Base-by-base conservation (phyloP, 108 stramenopile species). In the Cyclostephanos invisitatus region DNA sequence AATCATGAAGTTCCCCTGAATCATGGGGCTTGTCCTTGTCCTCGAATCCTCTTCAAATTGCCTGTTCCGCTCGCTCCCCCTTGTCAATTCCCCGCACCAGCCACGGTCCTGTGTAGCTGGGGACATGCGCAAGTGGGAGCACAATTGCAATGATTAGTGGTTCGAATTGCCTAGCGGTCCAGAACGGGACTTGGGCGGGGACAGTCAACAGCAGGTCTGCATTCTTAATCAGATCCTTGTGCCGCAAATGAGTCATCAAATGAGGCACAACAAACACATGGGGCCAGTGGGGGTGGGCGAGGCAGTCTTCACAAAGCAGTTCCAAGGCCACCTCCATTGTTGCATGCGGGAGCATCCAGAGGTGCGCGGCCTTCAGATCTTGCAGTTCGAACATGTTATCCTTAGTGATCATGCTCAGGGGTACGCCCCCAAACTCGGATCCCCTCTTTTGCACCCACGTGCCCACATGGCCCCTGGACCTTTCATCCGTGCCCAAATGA, bases 301-400 rank as follows among this genome's bases (percentile, higher is more conserved):
- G n/a, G n/a, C n/a, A n/a, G n/a, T n/a, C n/a, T n/a, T n/a, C n/a
- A n/a, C n/a, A n/a, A n/a, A 68, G 56, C 2, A 68, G 53, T 20
- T 68, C 67, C 28, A 66, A 9, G 5, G 50, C 65, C 21, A 49
- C 29, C n/a, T 22, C 27, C 65, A 66, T 66, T 20, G 65, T 53
- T 14, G 67, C 29, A 3, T 51, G 67, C 2, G 67, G 67, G 35
- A 54, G 67, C n/a, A 55, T 51, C 67, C 67, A 68, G 20, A 68
- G 53, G 32, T 53, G 7, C 7, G 67, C 54, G 25, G 35, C 54
- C 35, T 55, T 20, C 5, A 68, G 17, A 4, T 54, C 32, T 3
- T 54, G 53, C 28, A 68, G 21, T 7, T 18, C 28, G 24, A 68
- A 68, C 67, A 51, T 56, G 40, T 68, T 54, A 20, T 56, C 67